A percentile compares a stretch with the other conserved stretches of the same genome.
Evolutionary conservation across 2,329 filamentous ascomycete genomes (phyloP).

Genomic region (Xylariaceae sp.): DNA sequence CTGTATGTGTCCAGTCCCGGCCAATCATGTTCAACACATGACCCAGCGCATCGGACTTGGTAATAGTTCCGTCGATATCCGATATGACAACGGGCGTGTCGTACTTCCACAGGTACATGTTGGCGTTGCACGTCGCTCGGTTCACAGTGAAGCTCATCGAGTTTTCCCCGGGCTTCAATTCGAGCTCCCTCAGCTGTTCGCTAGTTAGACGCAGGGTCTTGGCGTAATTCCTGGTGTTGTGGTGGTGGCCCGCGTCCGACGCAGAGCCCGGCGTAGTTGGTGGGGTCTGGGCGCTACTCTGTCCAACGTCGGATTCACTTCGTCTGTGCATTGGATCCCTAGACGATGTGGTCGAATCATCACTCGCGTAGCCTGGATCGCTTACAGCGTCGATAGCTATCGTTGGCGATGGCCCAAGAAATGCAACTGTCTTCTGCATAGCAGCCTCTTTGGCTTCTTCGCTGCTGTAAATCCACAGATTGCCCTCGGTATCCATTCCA

Average conservation of each 20-base stretch:
- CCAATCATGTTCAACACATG: slow-evolving; percentile 96
- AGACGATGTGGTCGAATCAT: slow-evolving; percentile 55
- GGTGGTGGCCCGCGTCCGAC: slow-evolving; percentile 55
- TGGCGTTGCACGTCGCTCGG: slow-evolving; percentile 81
- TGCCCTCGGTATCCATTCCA: slow-evolving; percentile 89
- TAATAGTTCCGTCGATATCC: slow-evolving; percentile 97
- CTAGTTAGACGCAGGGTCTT: slow-evolving; percentile 94
- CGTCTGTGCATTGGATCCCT: slow-evolving; percentile 46
- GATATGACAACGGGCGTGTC: slow-evolving; percentile 94
- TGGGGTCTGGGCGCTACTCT: slow-evolving; percentile 50
- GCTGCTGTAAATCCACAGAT: slow-evolving; percentile 99
- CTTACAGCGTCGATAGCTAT: slow-evolving; percentile 73
- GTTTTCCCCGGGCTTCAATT: slow-evolving; percentile 80
- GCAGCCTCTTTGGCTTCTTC: slow-evolving; percentile 92
- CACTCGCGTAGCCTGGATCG: slow-evolving; percentile 92
- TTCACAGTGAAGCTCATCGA: slow-evolving; percentile 96
- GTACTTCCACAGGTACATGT: slow-evolving; percentile 89
- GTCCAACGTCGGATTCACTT: slow-evolving; percentile 59
- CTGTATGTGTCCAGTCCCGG: slow-evolving; percentile 94
- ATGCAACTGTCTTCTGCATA: slow-evolving; percentile 54
- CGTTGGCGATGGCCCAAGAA: slow-evolving; percentile 38
- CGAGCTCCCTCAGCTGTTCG: slow-evolving; percentile 82
- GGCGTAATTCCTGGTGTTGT: slow-evolving; percentile 80
- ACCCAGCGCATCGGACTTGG: slow-evolving; percentile 89
- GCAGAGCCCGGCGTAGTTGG: slow-evolving; percentile 64